Base-by-base conservation (phyloP, 2,329 filamentous ascomycete species). In the Cladosporium sp. region DNA sequence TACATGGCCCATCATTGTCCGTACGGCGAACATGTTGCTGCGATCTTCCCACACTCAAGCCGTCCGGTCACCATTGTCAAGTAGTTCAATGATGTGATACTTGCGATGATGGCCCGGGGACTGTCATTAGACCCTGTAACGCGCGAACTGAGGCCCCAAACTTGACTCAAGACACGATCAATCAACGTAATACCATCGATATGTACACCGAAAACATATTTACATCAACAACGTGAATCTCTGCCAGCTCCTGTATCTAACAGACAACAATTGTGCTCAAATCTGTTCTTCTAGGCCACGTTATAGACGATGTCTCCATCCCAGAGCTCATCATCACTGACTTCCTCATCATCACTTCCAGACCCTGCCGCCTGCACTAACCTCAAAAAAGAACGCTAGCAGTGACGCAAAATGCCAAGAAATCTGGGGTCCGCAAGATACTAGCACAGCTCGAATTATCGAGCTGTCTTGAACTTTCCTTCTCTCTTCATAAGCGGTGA, bases 351-450 rank as follows among this genome's bases (percentile, higher is more conserved):
- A 11, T 46, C 40, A 46, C n/a, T 46, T 46, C n/a, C 1, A 3
- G 3, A 11, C n/a, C 10, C 6, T 21, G 40, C n/a, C n/a, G 8
- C 40, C 3, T 21, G 37, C 37, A 44, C 37, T 35, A 8, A 18
- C 37, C 37, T 6, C 18, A 2, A n/a, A 44, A 21, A 46, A 21
- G 8, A 0, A 46, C 40, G n/a, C 40, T 21, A 46, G n/a, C 40
- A 46, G 40, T 46, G 40, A 46, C 40, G 40, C 40, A 46, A n/a
- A 46, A 46, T n/a, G 40, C 40, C 40, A 46, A 46, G 40, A 46
- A 11, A n/a, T 8, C 37, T 18, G 35, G 16, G 35, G 16, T 40
- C 6, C 12, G 35, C 35, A 4, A 18, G 35, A 18, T 40, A 40
- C 33, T 35, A 35, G 33, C 12, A 14, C 33, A 35, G 33, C 33